Conservation (phyloP, 371 early-diverging fungal species). For the Smittium mucronatum region DNA sequence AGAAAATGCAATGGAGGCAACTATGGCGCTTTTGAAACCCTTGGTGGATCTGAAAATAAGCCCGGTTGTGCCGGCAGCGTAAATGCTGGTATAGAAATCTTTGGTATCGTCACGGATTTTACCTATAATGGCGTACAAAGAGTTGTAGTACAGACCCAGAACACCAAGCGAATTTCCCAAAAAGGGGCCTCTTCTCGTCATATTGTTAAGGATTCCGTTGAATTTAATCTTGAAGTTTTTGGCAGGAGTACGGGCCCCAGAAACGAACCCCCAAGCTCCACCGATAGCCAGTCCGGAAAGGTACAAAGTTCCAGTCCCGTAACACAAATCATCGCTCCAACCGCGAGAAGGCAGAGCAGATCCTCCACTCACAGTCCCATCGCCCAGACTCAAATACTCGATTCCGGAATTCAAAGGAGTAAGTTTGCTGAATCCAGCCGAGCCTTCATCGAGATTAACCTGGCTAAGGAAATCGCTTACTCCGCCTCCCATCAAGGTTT, state of each 20-base stretch:
- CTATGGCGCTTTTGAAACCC: conserved; percentile 9
- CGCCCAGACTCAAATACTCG: conserved; percentile 31
- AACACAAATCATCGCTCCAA: conserved; percentile 73
- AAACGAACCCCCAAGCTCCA: conserved; percentile 65
- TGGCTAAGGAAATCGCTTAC: conserved; percentile 29
- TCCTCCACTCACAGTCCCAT: conserved; percentile 18
- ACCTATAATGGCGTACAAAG: conserved; percentile 53
- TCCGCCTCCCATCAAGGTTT: conserved; percentile 21
- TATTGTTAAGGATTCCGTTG: conserved; percentile 69
- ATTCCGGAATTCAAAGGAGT: conserved; percentile 22
- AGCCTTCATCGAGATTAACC: conserved; percentile 22
- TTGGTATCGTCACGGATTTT: conserved; percentile 48
- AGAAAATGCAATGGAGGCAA: not conserved
- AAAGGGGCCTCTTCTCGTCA: conserved; percentile 77
- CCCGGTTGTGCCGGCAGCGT: conserved; percentile 62
- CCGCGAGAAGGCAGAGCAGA: conserved; percentile 56
- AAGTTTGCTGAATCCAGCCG: conserved; percentile 19
- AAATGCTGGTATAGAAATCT: conserved; percentile 45
- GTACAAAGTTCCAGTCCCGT: conserved; percentile 73
- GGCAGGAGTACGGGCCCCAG: conserved; percentile 53
- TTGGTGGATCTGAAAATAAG: conserved; percentile 51
- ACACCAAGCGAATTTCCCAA: conserved; percentile 74
- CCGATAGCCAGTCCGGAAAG: conserved; percentile 63
- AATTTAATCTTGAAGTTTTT: conserved; percentile 59
- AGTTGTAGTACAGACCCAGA: conserved; percentile 65